phyloP scores from a whole-genome alignment of 2,329 filamentous ascomycete genomes.

The Fusarium sarcochroum region DNA sequence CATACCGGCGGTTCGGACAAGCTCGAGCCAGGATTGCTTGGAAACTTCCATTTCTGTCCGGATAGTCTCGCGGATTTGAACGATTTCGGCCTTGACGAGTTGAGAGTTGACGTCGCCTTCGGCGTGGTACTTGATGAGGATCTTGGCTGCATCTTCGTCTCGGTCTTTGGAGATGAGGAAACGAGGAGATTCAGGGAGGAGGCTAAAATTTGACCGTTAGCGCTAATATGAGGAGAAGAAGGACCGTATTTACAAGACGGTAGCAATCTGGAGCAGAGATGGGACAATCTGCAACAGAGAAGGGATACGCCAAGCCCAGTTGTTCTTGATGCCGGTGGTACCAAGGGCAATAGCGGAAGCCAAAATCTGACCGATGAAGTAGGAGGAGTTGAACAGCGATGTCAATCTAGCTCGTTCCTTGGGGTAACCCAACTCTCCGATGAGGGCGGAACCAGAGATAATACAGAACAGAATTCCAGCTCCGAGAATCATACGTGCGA shows the following conservation, averaged over 20 bases:
- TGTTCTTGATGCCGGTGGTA: slow-evolving; percentile 55
- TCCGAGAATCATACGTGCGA: slow-evolving; percentile 71
- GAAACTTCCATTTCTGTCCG: slow-evolving; percentile 67
- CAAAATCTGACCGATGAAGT: slow-evolving; percentile 67
- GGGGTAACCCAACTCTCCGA: slow-evolving; percentile 72
- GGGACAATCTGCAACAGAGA: slow-evolving; percentile 61
- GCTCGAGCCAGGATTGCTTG: slow-evolving; percentile 64
- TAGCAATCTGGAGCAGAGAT: slow-evolving; percentile 56
- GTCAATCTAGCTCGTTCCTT: slow-evolving; percentile 70
- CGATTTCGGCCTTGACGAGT: slow-evolving; percentile 71
- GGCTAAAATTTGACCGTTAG: slow-evolving; percentile 1
- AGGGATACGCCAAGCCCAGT: slow-evolving; percentile 57
- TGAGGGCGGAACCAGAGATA: slow-evolving; percentile 69
- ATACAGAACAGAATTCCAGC: slow-evolving; percentile 73
- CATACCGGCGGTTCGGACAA: slow-evolving; percentile 65
- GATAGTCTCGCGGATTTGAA: slow-evolving; percentile 71
- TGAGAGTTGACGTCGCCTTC: slow-evolving; percentile 65
- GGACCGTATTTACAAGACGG: slow-evolving; percentile 54
- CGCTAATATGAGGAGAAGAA: neutral
- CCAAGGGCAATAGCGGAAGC: slow-evolving; percentile 63
- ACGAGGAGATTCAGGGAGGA: slow-evolving; percentile 53
- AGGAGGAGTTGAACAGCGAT: slow-evolving; percentile 59
- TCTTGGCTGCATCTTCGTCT: slow-evolving; percentile 50
- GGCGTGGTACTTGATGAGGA: slow-evolving; percentile 62
- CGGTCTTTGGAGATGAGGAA: slow-evolving; percentile 53